These are phyloP conservation scores for Hylodesmum podocarpum DNA, from an alignment of 306 rosid species.

Conservation along the genomic window DNA sequence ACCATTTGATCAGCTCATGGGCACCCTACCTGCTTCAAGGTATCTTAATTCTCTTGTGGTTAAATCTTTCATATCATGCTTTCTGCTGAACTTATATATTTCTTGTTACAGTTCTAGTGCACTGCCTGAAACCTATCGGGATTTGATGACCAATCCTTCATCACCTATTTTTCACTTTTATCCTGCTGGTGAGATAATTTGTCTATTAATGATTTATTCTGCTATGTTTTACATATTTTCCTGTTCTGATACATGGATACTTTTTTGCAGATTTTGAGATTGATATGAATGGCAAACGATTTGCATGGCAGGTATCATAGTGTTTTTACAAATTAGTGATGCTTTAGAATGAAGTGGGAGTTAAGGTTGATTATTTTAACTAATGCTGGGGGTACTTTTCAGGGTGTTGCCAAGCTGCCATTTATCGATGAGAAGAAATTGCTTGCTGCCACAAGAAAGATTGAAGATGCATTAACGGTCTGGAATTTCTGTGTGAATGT, in stretches of 20 bases:
- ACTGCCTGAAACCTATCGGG: constrained; percentile 66
- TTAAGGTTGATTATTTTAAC: neutral
- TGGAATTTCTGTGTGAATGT: neutral
- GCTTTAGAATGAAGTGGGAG: constrained; percentile 20
- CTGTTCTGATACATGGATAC: neutral
- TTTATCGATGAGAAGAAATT: constrained; percentile 76
- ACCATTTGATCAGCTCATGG: constrained; percentile 93
- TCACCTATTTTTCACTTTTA: constrained; percentile 67
- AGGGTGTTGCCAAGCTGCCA: constrained; percentile 89
- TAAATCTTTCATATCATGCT: neutral
- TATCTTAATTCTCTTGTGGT: constrained; percentile 18
- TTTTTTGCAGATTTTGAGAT: constrained; percentile 66
- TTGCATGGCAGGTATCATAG: constrained; percentile 74
- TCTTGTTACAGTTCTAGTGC: constrained; percentile 65
- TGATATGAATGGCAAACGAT: constrained; percentile 92
- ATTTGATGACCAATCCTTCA: constrained; percentile 67
- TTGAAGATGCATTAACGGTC: constrained; percentile 76
- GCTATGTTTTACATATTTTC: constrained; percentile 4
- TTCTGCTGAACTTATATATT: neutral
- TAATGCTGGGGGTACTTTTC: constrained; percentile 13
- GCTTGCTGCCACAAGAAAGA: constrained; percentile 60
- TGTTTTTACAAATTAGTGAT: neutral
- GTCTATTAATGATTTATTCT: neutral
- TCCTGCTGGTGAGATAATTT: constrained; percentile 60
- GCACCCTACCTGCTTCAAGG: constrained; percentile 86